Percentiles rank a stretch among this genome's conserved stretches.
Evolutionary conservation across 208 protist species (phyloP).

Genomic region (Trypanosoma boissoni): DNA sequence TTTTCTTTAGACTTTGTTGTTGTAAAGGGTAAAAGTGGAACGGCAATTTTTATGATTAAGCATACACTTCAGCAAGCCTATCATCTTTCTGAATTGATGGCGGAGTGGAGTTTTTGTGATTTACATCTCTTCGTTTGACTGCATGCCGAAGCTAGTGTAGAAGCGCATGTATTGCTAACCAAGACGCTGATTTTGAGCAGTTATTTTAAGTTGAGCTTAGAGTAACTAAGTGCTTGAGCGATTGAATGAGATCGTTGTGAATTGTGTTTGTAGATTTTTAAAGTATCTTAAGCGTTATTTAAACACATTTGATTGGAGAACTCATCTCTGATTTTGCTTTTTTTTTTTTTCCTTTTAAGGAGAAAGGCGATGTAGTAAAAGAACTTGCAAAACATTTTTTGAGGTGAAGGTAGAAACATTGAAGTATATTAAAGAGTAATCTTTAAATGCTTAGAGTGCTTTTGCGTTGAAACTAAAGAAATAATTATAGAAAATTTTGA

Average conservation of each 20-base stretch:
- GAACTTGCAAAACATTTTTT: constrained; percentile 47
- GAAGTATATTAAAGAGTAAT: constrained; percentile 18
- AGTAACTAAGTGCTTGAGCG: too few relatives aligned
- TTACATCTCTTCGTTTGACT: too few relatives aligned
- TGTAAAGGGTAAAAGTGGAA: constrained; percentile 30
- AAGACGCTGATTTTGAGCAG: too few relatives aligned
- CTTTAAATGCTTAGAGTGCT: neutral
- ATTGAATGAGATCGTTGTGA: too few relatives aligned
- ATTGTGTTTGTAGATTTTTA: too few relatives aligned
- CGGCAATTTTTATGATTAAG: neutral
- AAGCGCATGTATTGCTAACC: too few relatives aligned
- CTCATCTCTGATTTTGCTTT: too few relatives aligned
- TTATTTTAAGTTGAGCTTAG: too few relatives aligned
- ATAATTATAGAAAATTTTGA: constrained; percentile 38
- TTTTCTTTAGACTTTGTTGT: constrained; percentile 49
- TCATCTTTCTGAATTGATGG: constrained; percentile 8
- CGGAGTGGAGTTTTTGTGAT: constrained; percentile 20
- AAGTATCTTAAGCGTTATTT: too few relatives aligned
- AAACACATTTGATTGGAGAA: too few relatives aligned
- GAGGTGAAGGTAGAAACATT: constrained; percentile 52
- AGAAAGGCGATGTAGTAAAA: constrained; percentile 31
- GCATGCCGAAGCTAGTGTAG: too few relatives aligned
- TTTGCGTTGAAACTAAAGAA: constrained; percentile 35
- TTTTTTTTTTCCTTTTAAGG: constrained; percentile 45
- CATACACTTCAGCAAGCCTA: neutral